phyloP scores from a whole-genome alignment of 1,284 basidiomycete genomes.

The Boletus semigastroideus region DNA sequence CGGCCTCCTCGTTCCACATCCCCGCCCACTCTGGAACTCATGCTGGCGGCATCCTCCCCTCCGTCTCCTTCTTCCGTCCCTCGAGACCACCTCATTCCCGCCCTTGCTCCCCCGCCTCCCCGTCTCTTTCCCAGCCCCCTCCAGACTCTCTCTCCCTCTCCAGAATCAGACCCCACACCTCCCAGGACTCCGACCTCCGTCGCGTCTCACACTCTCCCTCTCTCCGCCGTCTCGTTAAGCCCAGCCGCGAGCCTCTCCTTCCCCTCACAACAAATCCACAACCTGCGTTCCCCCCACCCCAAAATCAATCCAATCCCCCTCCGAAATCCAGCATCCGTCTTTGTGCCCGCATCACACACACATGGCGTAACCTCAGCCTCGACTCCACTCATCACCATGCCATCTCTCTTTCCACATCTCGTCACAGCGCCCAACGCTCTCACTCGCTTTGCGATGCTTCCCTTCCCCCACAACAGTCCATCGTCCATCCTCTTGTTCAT shows the following conservation, averaged over 20 bases:
- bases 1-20: conserved; percentile 25
- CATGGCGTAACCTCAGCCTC: conserved; percentile 56
- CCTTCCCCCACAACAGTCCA: conserved; percentile 11
- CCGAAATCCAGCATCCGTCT: conserved; percentile 32
- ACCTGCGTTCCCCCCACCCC: neutral
- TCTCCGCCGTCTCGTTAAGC: conserved; percentile 42
- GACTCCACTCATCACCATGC: conserved; percentile 42
- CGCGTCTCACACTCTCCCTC: conserved; percentile 34
- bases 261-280: conserved; percentile 39
- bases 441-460: conserved; percentile 7
- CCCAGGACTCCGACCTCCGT: conserved; percentile 32
- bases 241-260: conserved; percentile 66
- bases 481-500: conserved; percentile 26
- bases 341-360: conserved; percentile 53
- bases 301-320: conserved; percentile 21
- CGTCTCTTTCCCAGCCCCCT: conserved; percentile 10
- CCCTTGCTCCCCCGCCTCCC: conserved; percentile 29
- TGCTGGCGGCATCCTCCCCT: conserved; percentile 70
- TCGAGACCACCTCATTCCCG: conserved; percentile 50
- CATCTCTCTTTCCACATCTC: conserved; percentile 5
- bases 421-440: conserved; percentile 8
- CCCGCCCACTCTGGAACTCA: conserved; percentile 45
- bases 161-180: conserved; percentile 13
- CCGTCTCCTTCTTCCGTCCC: conserved; percentile 73
- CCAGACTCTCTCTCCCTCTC: neutral